Percentiles rank a stretch among this genome's conserved stretches.
These are phyloP conservation scores for Vitis riparia DNA, from an alignment of 164 flowering plant genomes.

Conservation along the genomic window DNA sequence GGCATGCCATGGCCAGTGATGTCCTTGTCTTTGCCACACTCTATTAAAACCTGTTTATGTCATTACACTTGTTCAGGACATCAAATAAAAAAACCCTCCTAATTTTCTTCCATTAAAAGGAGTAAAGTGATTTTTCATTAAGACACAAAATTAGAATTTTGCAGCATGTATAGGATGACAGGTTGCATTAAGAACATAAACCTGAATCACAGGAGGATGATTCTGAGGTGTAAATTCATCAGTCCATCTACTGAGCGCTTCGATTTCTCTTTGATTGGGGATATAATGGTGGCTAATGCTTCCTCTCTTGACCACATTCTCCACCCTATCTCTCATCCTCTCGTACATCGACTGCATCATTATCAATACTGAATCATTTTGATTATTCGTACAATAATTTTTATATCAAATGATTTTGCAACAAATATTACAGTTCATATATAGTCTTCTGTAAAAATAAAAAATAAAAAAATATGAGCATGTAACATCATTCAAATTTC, in stretches of 20 bases:
- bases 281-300: constrained; percentile 19
- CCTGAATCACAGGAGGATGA: constrained; percentile 44
- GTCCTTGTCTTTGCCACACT: no score
- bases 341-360: constrained; percentile 33
- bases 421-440: no score
- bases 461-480: no score
- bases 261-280: constrained; percentile 14
- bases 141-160: no score
- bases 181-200: neutral
- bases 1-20: no score
- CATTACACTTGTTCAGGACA: neutral
- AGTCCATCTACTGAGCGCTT: constrained; percentile 22
- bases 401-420: no score
- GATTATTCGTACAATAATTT: no score
- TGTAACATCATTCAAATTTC: no score
- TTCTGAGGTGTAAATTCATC: constrained; percentile 17
- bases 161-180: no score
- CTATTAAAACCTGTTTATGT: no score
- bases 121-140: no score
- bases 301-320: constrained; percentile 26
- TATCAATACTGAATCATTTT: neutral
- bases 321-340: constrained; percentile 33
- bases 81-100: neutral
- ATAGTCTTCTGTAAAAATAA: no score
- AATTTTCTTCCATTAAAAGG: neutral